Evolutionary conservation across 1,284 basidiomycete species (phyloP), one percentile per base, ranked within the genome.

Genomic region (Phylloporus sp.): DNA sequence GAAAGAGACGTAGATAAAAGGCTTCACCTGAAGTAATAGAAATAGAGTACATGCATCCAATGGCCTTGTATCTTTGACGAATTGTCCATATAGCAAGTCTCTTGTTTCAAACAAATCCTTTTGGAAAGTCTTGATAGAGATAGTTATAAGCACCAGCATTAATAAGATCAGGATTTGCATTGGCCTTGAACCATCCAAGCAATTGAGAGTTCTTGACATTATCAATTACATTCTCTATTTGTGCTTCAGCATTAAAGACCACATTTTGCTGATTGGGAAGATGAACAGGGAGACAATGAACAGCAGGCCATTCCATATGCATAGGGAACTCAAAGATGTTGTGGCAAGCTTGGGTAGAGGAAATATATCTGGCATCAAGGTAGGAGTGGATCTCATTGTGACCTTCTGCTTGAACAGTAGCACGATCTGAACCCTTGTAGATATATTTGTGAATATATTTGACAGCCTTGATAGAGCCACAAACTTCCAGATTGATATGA

Each of bases 401-500:
- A 18, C 58, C 59, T 17, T 51, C 26, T 5, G 62, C 22, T 18
- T 69, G 67, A 4, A 77, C 1, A 6, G 72, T 72, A 6, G 73
- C 69, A 24, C 63, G 37, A 64, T 84, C 78, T 60, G 67, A 62
- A 11, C 80, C 81, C 64, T 83, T 84, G 65, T 80, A 76, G 22
- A 82, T 74, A 58, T 53, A 54, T 17, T 54, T 54, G 70, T 75
- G 71, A 7, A 81, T 73, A 32, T 82, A 83, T 51, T 81, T 81
- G 65, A 80, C 62, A 2, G 76, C 67, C 29, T 70, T 72, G 53
- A 81, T 65, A 1, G 68, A 69, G 0, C 52, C 66, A 50, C 64
- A 69, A 52, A 57, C 77, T 55, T 81, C 77, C 0, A 82, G 67
- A 64, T 87, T 86, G 63, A 86, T 82, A 65, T 87, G 84, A 60